These are phyloP conservation scores for Fusarium falciforme DNA, from an alignment of 2,329 filamentous ascomycete species.

Conservation along the genomic window DNA sequence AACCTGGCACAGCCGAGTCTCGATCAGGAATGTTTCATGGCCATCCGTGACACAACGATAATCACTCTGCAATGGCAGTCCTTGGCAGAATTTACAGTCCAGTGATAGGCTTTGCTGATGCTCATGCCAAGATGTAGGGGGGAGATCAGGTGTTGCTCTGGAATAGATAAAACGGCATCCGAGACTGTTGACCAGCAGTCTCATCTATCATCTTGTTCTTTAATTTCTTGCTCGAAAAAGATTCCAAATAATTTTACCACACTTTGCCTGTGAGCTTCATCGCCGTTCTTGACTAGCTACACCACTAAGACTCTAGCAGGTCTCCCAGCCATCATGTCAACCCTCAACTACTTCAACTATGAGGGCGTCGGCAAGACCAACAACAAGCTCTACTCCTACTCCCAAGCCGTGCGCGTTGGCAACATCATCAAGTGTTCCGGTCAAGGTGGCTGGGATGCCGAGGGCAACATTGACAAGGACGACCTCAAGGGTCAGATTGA, in stretches of 20 bases:
- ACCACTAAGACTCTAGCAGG: not conserved
- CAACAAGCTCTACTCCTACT: slow-evolving; percentile 38
- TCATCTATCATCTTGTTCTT: not conserved
- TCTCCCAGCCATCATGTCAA: slow-evolving; percentile 40
- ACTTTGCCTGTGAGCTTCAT: not conserved
- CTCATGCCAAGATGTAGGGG: slow-evolving; percentile 9
- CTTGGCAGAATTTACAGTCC: not conserved
- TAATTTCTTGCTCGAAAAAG: not conserved
- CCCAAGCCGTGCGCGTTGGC: slow-evolving; percentile 36
- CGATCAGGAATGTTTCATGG: slow-evolving; percentile 23
- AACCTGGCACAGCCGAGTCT: slow-evolving; percentile 14
- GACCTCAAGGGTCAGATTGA: slow-evolving; percentile 60
- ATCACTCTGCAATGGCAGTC: not conserved
- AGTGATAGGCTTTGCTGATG: not conserved
- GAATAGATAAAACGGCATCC: slow-evolving; percentile 21
- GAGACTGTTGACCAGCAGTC: not conserved
- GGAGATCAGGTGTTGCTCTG: not conserved
- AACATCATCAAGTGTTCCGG: slow-evolving; percentile 39
- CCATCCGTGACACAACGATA: not conserved
- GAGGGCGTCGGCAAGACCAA: slow-evolving; percentile 45
- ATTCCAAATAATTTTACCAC: not conserved
- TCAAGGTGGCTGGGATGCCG: slow-evolving; percentile 38
- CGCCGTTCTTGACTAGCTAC: not conserved
- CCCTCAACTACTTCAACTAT: slow-evolving; percentile 49
- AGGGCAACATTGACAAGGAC: slow-evolving; percentile 38